Conservation (phyloP, 2,329 filamentous ascomycete genomes). For the Fusarium pseudocircinatum region DNA sequence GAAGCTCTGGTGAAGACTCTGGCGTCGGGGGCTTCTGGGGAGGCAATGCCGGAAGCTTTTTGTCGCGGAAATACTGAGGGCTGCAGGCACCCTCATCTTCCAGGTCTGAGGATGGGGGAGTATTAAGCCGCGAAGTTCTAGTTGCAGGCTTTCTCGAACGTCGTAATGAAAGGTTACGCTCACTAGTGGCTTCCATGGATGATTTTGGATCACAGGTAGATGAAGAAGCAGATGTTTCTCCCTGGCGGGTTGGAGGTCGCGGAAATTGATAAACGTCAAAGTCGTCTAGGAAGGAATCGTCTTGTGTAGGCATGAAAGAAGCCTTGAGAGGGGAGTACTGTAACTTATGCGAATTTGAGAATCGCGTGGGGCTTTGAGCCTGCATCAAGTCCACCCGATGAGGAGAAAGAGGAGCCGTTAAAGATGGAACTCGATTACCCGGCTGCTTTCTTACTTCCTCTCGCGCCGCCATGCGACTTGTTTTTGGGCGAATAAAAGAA, state of each 20-base stretch:
- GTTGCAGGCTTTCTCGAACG: conserved; percentile 38
- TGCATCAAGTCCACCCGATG: conserved; percentile 23
- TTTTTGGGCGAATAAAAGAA: conserved; percentile 66
- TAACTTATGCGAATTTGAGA: conserved; percentile 20
- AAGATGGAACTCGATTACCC: conserved; percentile 43
- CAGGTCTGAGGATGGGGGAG: conserved; percentile 48
- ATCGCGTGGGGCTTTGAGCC: conserved; percentile 16
- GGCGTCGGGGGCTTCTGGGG: conserved; percentile 45
- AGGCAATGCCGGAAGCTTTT: conserved; percentile 43
- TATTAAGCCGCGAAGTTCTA: conserved; percentile 42
- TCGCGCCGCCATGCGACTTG: conserved; percentile 65
- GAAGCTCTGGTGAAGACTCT: conserved; percentile 48
- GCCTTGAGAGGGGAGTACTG: conserved; percentile 38
- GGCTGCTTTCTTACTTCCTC: conserved; percentile 54
- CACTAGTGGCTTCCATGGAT: conserved; percentile 36
- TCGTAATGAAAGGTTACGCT: conserved; percentile 40
- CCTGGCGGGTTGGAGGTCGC: conserved; percentile 45
- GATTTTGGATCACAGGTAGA: conserved; percentile 34
- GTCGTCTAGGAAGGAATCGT: conserved; percentile 41
- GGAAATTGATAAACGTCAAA: conserved; percentile 53
- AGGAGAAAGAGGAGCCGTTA: conserved; percentile 34
- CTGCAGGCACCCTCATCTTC: conserved; percentile 43
- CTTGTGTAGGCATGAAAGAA: conserved; percentile 40
- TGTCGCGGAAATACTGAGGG: conserved; percentile 36
- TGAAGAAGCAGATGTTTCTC: conserved; percentile 39